Evolutionary conservation across 305 asterid species (phyloP).

Genomic region (Lippia alba): DNA sequence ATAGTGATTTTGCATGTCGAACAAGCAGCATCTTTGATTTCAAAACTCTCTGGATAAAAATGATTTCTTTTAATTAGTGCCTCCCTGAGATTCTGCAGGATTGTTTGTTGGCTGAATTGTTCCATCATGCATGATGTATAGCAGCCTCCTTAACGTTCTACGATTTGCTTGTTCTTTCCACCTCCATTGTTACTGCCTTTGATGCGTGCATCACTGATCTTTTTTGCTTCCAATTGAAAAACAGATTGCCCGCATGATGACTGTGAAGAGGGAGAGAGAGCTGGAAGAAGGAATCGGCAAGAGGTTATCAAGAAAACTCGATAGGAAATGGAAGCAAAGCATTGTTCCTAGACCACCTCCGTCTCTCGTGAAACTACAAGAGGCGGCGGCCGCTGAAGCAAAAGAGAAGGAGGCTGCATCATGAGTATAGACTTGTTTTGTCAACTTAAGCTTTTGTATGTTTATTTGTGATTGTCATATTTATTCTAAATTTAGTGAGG

Average conservation of each 20-base stretch:
- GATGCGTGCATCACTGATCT: background rate
- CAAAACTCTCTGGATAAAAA: too few relatives aligned
- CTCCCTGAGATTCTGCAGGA: background rate
- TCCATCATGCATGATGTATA: background rate
- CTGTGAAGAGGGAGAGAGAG: conserved; percentile 92
- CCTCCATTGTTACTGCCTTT: background rate
- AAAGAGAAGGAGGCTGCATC: conserved; percentile 78
- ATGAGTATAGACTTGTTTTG: conserved; percentile 37
- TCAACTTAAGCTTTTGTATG: conserved; percentile 17
- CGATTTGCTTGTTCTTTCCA: background rate
- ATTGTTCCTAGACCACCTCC: conserved; percentile 95
- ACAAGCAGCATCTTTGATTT: too few relatives aligned
- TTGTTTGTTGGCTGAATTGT: background rate
- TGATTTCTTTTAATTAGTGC: too few relatives aligned
- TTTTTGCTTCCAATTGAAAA: conserved; percentile 8
- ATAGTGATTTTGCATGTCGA: too few relatives aligned
- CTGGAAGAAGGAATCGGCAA: conserved; percentile 87
- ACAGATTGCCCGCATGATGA: conserved; percentile 87
- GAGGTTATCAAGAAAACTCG: conserved; percentile 91
- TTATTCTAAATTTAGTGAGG: background rate
- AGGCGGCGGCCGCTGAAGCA: conserved; percentile 82
- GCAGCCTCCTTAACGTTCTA: background rate
- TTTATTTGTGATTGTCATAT: background rate
- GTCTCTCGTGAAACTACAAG: conserved; percentile 75
- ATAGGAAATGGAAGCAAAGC: conserved; percentile 90